Evolutionary conservation across 2,329 filamentous ascomycete genomes (phyloP), one percentile per base, ranked within the genome.

Genomic region (Hymenoscyphus salicellus): DNA sequence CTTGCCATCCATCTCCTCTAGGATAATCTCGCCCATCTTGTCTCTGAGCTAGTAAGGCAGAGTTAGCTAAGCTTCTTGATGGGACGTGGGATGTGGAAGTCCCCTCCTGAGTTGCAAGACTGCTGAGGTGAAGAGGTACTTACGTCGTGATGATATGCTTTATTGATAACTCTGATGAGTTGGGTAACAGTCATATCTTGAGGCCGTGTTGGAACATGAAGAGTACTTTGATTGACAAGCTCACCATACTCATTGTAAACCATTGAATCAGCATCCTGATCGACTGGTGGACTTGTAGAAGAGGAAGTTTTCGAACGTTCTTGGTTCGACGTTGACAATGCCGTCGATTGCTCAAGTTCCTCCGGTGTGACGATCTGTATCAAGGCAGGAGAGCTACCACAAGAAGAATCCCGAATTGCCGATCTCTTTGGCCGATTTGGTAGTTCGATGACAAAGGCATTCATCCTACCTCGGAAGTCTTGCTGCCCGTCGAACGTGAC

Each of bases 231-330:
- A 52, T 68, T 43, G 10, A 75, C 68, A 8, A 75, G 61, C 55
- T 73, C 70, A 6, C 73, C 73, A 63, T 72, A 72, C 55, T 74
- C 70, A 58, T 75, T 74, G 32, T 75, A 75, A 4, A 65, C 66
- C 70, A 73, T 72, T 3, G 49, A 4, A 8, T 10, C 8, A 17
- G 49, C 2, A 10, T 52, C 20, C 20, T 16, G 36, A 17, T 14
- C 33, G 14, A 38, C 11, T 17, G n/a, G 56, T 6, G 11, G 10
- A 3, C 10, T 16, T 1, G 5, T 28, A 26, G 32, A 26, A 30
- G 17, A 32, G 36, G 23, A 20, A 14, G 41, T 1, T 5, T 14
- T 14, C 30, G 46, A 61, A 23, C 7, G 5, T 2, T 28, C 17
- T 30, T 20, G 43, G n/a, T 26, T 11, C 8, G 20, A 23, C 5